Conservation (phyloP, 805 yeast species). For the Millerozyma acaciae region DNA sequence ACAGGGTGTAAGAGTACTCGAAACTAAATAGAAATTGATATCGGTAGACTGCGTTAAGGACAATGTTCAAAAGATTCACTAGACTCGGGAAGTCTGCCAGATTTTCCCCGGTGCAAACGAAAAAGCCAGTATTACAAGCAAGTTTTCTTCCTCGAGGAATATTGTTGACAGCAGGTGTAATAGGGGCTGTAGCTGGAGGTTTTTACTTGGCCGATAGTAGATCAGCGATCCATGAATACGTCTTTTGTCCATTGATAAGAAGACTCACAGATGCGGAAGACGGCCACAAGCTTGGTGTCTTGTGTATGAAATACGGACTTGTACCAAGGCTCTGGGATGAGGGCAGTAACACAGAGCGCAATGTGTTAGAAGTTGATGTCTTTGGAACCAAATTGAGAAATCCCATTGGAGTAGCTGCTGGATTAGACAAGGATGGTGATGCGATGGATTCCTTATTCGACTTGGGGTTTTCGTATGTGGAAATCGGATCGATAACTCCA, state of each 20-base stretch:
- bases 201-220: constrained; percentile 70
- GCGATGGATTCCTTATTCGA: constrained; percentile 78
- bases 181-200: constrained; percentile 37
- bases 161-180: constrained; percentile 13
- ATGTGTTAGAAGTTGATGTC: constrained; percentile 53
- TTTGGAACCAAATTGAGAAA: constrained; percentile 65
- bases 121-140: constrained; percentile 9
- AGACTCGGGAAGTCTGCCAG: background rate
- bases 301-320: constrained; percentile 63
- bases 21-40: background rate
- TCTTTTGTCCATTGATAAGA: constrained; percentile 74
- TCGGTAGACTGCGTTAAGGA: background rate
- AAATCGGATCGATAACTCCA: constrained; percentile 92
- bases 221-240: constrained; percentile 77
- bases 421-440: constrained; percentile 90
- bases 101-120: constrained; percentile 1
- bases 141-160: constrained; percentile 16
- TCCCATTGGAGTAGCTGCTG: constrained; percentile 94
- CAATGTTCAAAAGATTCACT: constrained; percentile 3
- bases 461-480: constrained; percentile 84
- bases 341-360: constrained; percentile 32
- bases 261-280: constrained; percentile 73
- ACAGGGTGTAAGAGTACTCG: background rate
- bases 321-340: constrained; percentile 59
- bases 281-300: constrained; percentile 77